Base-by-base conservation (phyloP, 2,329 filamentous ascomycete species). In the Colletotrichum falcatum region DNA sequence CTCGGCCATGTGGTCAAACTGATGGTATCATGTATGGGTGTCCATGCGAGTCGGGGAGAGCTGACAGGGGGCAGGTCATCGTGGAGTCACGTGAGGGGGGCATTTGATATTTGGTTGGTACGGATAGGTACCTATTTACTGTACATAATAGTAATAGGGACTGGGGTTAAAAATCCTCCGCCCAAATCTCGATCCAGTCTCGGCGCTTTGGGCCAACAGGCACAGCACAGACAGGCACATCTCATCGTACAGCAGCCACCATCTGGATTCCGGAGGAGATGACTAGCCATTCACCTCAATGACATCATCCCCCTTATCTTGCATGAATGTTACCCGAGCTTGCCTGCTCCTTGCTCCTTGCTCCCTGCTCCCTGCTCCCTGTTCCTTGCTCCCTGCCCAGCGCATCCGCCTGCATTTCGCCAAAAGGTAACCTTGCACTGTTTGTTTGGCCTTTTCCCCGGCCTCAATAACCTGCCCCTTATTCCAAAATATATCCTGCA, bases 111-210 rank as follows among this genome's bases (percentile, higher is more conserved):
- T 4, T 4, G 30, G 30, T 33, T 9, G 33, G 9, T 35, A 35
- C 2, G 33, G n/a, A n/a, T 11, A 35, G 33, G 33, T 35, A 35
- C 2, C 33, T 11, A 35, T 11, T 9, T 35, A 11, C 9, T 35
- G 33, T 33, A 33, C 4, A 7, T 33, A 33, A 35, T 35, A 35
- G 33, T 9, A 5, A 35, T 8, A 6, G 23, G 30, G 48, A 12
- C 58, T 48, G 44, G 64, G 37, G 30, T 26, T 56, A 35, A n/a
- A n/a, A n/a, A 51, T 58, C 46, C 53, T 66, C 58, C 44, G 20
- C 55, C 63, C 14, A 23, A 66, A 66, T 66, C 66, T 61, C 48
- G 62, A 70, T 66, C 63, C 12, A 26, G 48, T 55, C 55, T 70
- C 54, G 54, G 66, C 55, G 26, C 49, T 28, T 18, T 23, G 42